Base-by-base conservation (phyloP, 2,329 filamentous ascomycete genomes). In the Trichoderma atrobrunneum region DNA sequence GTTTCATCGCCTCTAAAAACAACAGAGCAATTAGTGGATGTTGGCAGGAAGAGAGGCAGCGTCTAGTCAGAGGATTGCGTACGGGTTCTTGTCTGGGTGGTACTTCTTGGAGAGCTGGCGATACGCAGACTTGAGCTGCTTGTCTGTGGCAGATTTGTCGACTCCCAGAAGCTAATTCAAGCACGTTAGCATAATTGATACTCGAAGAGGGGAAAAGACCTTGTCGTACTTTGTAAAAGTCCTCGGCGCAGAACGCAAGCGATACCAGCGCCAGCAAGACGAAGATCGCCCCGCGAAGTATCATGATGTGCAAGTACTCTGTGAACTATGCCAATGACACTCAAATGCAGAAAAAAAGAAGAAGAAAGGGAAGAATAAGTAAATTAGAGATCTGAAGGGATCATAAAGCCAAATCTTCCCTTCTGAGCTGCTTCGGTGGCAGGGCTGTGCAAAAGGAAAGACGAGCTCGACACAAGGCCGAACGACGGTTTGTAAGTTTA, bases 51-150 rank as follows among this genome's bases (percentile, higher is more conserved):
- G 14, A 16, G 11, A 36, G 36, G 11, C 7, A 30, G 14, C 0
- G 30, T 32, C 71, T 10, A 12, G 26, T 11, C 26, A 1, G 14
- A 57, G 14, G 62, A 60, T 65, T 59, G 84, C 92, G 78, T 88
- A 96, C 92, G 95, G 94, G 78, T 98, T 98, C 88, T 99, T 99
- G 83, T 99, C 96, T 4, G 96, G 96, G 80, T 99, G 96, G 81
- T 89, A 98, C 81, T 97, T 97, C 83, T 98, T 98, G 85, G 93
- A 97, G 12, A 99, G 87, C 73, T 90, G 91, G 73, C 95, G 90
- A 83, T 99, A 99, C 26, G 96, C 95, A 60, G 93, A 92, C 83
- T 99, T 99, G 80, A 99, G 92, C 78, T 98, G 92, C 78, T 91
- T 91, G 69, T 97, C 94, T 61, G 89, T 91, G 18, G 95, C 95